Base-by-base conservation (phyloP, 1,139 yeast genomes). In the Geotrichum carabidarum region DNA sequence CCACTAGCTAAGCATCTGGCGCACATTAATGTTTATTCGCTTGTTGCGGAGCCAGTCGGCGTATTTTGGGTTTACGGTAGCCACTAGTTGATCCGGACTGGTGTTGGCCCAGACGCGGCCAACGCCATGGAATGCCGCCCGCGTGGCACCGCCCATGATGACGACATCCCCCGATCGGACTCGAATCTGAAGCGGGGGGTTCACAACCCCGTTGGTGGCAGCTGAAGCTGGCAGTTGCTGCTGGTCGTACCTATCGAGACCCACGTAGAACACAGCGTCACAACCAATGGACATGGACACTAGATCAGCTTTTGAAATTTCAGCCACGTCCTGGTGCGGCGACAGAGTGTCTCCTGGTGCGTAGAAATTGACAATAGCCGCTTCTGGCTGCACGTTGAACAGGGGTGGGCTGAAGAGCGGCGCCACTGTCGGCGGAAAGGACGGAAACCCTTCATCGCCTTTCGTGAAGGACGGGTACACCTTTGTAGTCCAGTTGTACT, bases 291-390 rank as follows among this genome's bases (percentile, higher is more conserved):
- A 68, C 15, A 73, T 56, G 12, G 74, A 68, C 12, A 73, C 64
- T 4, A 74, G 64, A 43, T 72, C 76, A 4, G 66, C 68, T 1
- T 55, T 44, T n/a, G 69, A 64, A 22, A 60, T 61, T 60, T 74
- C 78, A n/a, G 78, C 76, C 12, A 74, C 74, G 51, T 74, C 78
- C 53, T 72, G 75, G 55, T 74, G 78, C 14, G 77, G 76, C 6
- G 75, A 71, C 14, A 74, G 64, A 32, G 68, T 74, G 53, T 75
- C 77, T 4, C 77, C 77, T 12, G 74, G 73, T 11, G 71, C 65
- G 57, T 74, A 74, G 57, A 73, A 74, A 56, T 74, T 74, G 51
- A 74, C 69, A 54, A 74, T 74, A 8, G 77, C 77, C 1, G 78
- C 77, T 51, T 74, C 72, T 1, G 77, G 68, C 1, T 38, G 54